A percentile compares a stretch with the other conserved stretches of the same genome.
Conservation (phyloP, 2,329 filamentous ascomycete species). For the Sporothrix inflata region DNA sequence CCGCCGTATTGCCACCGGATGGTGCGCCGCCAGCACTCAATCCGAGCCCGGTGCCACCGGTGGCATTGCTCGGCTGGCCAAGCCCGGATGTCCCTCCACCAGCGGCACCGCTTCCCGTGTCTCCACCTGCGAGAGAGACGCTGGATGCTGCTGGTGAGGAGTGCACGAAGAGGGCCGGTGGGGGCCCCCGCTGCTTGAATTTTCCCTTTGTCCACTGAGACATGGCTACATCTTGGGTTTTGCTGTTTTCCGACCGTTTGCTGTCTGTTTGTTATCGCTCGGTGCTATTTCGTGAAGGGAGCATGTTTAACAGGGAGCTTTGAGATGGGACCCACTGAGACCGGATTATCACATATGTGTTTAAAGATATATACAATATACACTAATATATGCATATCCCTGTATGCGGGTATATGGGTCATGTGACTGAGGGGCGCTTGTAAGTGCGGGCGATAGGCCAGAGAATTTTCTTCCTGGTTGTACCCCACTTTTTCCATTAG, state of each 20-base stretch:
- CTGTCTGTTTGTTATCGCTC: not conserved
- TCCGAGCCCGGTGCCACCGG: not conserved
- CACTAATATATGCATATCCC: not conserved
- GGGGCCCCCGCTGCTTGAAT: constrained; percentile 56
- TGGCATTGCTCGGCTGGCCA: not conserved
- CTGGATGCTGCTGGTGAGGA: constrained; percentile 77
- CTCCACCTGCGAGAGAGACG: constrained; percentile 60
- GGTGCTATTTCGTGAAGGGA: not conserved
- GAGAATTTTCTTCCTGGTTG: constrained; percentile 9
- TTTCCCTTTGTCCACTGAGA: constrained; percentile 52
- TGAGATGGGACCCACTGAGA: not conserved
- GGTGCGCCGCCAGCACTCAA: not conserved
- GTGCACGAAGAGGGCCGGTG: constrained; percentile 78
- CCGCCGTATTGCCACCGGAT: not conserved
- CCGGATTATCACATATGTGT: not conserved
- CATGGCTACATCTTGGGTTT: constrained; percentile 41
- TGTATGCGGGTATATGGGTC: not conserved
- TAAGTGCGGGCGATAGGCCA: not conserved
- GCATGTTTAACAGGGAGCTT: constrained; percentile 3
- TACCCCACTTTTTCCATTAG: constrained; percentile 13
- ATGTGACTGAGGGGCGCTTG: constrained; percentile 7
- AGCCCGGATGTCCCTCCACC: not conserved
- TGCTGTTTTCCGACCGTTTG: not conserved
- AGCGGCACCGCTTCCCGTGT: constrained; percentile 3
- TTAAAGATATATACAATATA: not conserved